Evolutionary conservation across 2,329 filamentous ascomycete species (phyloP), one percentile per base, ranked within the genome.

Genomic region (Scedosporium dehoogii): DNA sequence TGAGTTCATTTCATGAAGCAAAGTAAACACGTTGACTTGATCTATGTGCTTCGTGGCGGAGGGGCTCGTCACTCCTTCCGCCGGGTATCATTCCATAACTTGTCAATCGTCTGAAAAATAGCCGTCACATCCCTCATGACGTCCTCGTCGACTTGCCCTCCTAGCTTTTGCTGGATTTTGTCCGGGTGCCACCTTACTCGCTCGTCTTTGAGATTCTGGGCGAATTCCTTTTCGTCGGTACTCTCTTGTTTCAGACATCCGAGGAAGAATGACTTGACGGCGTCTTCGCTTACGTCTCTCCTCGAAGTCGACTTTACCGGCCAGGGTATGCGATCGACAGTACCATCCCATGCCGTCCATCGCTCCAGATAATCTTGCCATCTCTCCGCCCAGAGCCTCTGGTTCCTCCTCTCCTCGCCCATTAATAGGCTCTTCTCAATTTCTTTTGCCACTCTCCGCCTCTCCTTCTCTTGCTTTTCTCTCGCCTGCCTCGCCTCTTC

Each of bases 181-280:
- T 99, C 94, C 3, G 94, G 94, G 77, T 99, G 94, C 94, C 94
- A 99, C 16, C 92, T 82, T 18, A 97, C 87, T 60, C 94, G 85
- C 77, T 99, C 94, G 4, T 85, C 78, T 74, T 96, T 96, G 60
- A 97, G 78, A 63, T 73, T 76, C 6, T 77, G 74, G 21, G 79
- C 71, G 59, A 80, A 79, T 9, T 76, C 75, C 63, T 70, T 74
- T 68, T 79, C 77, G 21, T 79, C 79, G 2, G 78, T 68, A 2
- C 76, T 74, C 29, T 76, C 74, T 23, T 78, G 33, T 38, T 21
- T 51, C 23, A 83, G 70, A 0, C 79, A 79, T 18, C 73, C 69
- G 18, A 83, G 77, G 68, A 94, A 86, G 70, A 96, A 96, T 10
- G 77, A 77, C 67, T 87, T 83, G 10, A 96, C 85, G 9, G 81